Evolutionary conservation across 257 asterid species (phyloP), one percentile per base, ranked within the genome.

Genomic region (Capsicum rhomboideum): DNA sequence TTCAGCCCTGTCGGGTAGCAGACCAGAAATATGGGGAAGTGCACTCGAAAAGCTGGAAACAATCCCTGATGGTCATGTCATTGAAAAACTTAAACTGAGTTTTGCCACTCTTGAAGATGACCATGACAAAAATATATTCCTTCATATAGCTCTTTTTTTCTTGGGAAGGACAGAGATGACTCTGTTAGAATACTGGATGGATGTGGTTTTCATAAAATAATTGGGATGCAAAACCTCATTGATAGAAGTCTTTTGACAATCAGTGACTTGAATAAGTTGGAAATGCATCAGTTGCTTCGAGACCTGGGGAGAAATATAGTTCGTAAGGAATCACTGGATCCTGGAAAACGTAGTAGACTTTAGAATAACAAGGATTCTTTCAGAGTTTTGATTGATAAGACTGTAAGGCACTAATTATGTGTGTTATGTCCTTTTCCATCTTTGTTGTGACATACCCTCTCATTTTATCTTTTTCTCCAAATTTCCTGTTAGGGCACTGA

Each of bases 281-380:
- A 80, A 21, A 80, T 80, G 83, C 83, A 69, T 23, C 67, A 31
- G 21, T 69, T 66, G 64, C 34, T 69, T 29, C 52, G 26, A 52
- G 67, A 83, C 82, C 16, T 83, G 63, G 85, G 82, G 67, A 83
- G 85, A 83, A 74, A 83, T 55, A 59, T n/a, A n/a, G 69, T 23
- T 82, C 31, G 72, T 23, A 77, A 0, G 1, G 77, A 83, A 55
- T 83, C 85, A 44, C 64, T 31, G 53, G 40, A 74, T 54, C 82
- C 82, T 40, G 85, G 85, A 79, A 83, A 74, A 56, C 82, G 82
- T 42, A 83, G 82, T 44, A 56, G 82, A 58, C 34, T 83, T 42
- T 83, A 58, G 80, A 74, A 74, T 46, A 74, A 74, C 80, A 74
- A 74, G 40, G 4, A 74, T 44, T 74, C 80, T 46, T 74, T 74